Evolutionary conservation across 225 moss, liverwort and hornwort genomes (phyloP).

Genomic region (Polytrichum formosum): DNA sequence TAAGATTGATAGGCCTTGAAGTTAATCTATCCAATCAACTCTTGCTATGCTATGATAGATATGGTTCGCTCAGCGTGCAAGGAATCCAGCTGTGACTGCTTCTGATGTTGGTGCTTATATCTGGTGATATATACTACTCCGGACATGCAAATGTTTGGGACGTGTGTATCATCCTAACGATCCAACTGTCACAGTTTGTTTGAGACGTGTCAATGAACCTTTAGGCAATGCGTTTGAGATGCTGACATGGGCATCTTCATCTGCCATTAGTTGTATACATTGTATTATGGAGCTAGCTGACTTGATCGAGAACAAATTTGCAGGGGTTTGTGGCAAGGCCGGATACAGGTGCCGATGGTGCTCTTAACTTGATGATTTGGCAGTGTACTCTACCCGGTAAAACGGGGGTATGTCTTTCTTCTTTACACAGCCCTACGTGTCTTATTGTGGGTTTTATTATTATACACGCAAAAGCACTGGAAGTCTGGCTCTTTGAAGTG

Average conservation of each 20-base stretch:
- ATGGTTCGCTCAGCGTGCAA: background rate
- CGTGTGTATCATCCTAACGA: no score
- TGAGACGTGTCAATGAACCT: no score
- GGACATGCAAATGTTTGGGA: background rate
- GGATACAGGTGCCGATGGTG: constrained; percentile 71
- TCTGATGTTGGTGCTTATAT: background rate
- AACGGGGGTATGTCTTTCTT: constrained; percentile 53
- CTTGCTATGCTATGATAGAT: background rate
- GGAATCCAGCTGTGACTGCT: background rate
- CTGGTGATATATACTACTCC: background rate
- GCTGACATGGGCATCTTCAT: no score
- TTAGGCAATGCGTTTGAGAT: no score
- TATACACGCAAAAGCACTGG: no score
- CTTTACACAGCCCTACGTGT: background rate
- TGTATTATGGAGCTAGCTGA: background rate
- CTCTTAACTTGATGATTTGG: constrained; percentile 95
- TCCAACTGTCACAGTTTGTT: no score
- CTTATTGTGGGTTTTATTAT: no score
- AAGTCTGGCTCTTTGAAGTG: no score
- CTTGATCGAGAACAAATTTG: constrained; percentile 6
- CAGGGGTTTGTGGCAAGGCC: constrained; percentile 99
- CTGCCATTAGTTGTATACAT: no score
- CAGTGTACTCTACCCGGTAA: constrained; percentile 97
- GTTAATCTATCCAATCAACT: background rate
- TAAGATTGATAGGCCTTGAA: no score